These are phyloP conservation scores for Dactylis glomerata DNA, from an alignment of 176 grass and related monocot species.

Conservation along the genomic window DNA sequence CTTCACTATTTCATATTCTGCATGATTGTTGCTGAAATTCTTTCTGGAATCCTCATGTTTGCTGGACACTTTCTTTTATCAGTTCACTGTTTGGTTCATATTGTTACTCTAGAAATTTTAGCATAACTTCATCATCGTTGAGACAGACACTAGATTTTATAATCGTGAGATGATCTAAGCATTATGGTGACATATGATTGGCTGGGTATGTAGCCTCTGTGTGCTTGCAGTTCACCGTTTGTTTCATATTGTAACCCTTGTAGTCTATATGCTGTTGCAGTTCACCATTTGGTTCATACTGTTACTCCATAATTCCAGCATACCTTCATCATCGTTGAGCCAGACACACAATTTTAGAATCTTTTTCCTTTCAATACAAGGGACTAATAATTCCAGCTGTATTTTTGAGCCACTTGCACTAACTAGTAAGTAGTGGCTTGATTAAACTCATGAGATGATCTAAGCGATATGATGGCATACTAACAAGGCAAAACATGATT, in stretches of 20 bases:
- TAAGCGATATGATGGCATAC: neutral
- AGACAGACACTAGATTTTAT: too few species aligned
- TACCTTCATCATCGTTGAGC: neutral
- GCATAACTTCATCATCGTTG: too few species aligned
- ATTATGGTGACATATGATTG: too few species aligned
- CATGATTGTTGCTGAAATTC: neutral
- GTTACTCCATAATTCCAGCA: neutral
- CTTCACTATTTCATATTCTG: conserved; percentile 1
- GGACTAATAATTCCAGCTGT: neutral
- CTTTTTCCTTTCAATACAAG: neutral
- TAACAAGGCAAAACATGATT: neutral
- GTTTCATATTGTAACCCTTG: neutral
- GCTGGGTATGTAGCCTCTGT: too few species aligned
- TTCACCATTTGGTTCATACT: neutral
- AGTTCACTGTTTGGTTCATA: neutral
- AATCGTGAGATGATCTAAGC: too few species aligned
- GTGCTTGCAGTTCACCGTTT: too few species aligned
- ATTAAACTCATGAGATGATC: neutral
- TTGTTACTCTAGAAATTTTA: neutral
- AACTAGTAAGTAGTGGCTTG: neutral
- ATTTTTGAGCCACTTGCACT: neutral
- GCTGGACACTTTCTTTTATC: neutral
- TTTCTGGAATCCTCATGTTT: neutral
- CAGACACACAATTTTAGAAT: neutral
- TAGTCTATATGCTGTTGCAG: neutral